These are phyloP conservation scores for Coemansia sp. DNA, from an alignment of 192 early-diverging fungal species.

Conservation along the genomic window DNA sequence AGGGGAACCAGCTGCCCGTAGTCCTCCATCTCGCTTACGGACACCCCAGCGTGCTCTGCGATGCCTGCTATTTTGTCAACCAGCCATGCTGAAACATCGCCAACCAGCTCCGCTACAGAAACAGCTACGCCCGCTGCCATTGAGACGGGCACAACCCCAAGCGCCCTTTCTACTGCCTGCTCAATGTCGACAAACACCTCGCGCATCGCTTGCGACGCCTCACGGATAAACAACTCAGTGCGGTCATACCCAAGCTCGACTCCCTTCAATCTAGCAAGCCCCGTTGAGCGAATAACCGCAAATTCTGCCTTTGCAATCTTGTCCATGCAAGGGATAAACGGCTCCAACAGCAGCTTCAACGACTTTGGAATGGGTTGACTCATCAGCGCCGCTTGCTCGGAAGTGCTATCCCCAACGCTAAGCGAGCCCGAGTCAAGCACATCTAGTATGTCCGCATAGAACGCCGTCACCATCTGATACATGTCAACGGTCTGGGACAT, in stretches of 20 bases:
- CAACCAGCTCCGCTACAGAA: constrained; percentile 9
- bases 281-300: constrained; percentile 12
- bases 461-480: constrained; percentile 17
- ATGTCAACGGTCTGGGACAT: constrained; percentile 1
- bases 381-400: background rate
- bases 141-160: constrained; percentile 30
- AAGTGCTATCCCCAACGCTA: constrained; percentile 31
- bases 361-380: constrained; percentile 21
- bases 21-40: constrained; percentile 4
- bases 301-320: constrained; percentile 13
- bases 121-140: constrained; percentile 3
- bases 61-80: background rate
- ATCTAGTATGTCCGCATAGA: constrained; percentile 5
- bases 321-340: constrained; percentile 26
- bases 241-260: constrained; percentile 2
- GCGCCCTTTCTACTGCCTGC: constrained; percentile 12
- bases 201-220: constrained; percentile 14
- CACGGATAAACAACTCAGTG: constrained; percentile 21
- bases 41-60: constrained; percentile 4
- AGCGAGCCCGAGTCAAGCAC: constrained; percentile 11
- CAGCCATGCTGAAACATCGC: constrained; percentile 7
- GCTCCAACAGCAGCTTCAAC: constrained; percentile 35
- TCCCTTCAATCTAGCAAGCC: constrained; percentile 8
- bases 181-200: constrained; percentile 38
- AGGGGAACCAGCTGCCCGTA: background rate